Conservation (phyloP, 1,284 basidiomycete species). For the Ganoderma resinaceum region DNA sequence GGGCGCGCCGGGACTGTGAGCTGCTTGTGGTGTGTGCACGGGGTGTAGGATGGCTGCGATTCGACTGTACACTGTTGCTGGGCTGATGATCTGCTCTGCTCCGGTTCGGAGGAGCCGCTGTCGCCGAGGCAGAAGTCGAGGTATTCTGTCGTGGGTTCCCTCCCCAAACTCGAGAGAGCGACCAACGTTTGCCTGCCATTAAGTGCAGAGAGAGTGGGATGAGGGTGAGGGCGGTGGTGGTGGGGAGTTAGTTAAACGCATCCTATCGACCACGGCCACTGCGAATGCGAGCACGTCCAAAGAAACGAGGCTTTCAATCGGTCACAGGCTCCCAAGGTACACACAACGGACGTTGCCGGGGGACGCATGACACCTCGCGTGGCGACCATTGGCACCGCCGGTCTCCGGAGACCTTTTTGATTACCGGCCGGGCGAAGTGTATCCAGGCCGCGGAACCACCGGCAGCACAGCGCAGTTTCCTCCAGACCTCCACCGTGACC, state of each 20-base stretch:
- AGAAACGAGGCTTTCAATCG: not conserved
- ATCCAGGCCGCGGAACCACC: too few species aligned
- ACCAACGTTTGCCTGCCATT: not conserved
- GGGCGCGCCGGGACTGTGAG: not conserved
- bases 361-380: too few species aligned
- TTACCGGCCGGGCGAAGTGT: too few species aligned
- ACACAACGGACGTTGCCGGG: not conserved
- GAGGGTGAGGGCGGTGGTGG: not conserved
- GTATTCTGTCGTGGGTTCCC: not conserved
- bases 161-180: not conserved
- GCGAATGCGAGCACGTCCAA: not conserved
- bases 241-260: not conserved
- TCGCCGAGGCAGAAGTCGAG: not conserved
- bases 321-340: not conserved
- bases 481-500: too few species aligned
- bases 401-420: not conserved
- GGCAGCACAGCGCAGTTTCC: too few species aligned
- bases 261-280: not conserved
- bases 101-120: not conserved
- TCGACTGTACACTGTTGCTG: not conserved
- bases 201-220: too few species aligned
- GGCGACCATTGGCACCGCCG: not conserved
- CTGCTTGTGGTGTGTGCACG: not conserved
- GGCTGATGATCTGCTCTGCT: not conserved
- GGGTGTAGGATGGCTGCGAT: not conserved